Evolutionary conservation across 352 stramenopile species (phyloP).

Genomic region (Globisporangium irregulare): DNA sequence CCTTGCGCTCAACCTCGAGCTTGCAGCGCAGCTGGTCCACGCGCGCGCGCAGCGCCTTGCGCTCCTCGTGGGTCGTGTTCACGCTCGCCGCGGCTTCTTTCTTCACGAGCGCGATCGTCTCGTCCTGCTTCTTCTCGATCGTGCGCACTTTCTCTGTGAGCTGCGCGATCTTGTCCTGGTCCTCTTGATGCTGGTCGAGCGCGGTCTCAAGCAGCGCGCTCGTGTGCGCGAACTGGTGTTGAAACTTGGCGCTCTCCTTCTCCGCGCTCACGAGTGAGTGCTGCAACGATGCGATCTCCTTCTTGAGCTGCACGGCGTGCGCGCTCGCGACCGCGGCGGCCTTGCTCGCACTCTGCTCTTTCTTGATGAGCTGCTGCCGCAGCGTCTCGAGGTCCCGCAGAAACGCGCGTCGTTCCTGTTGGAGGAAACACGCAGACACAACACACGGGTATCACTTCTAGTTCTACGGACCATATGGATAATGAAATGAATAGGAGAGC

Average conservation of each 20-base stretch:
- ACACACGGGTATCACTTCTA: not conserved
- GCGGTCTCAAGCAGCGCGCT: constrained; percentile 70
- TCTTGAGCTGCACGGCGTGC: constrained; percentile 74
- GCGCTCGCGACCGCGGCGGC: constrained; percentile 47
- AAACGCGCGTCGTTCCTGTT: constrained; percentile 60
- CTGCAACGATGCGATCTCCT: constrained; percentile 64
- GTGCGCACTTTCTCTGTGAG: constrained; percentile 54
- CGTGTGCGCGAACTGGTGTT: constrained; percentile 62
- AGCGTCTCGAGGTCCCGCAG: constrained; percentile 71
- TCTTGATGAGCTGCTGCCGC: constrained; percentile 72
- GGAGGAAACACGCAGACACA: not conserved
- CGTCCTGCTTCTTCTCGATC: constrained; percentile 60
- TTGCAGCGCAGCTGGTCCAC: constrained; percentile 68
- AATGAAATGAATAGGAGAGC: not conserved
- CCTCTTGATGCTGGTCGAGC: constrained; percentile 70
- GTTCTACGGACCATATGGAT: not conserved
- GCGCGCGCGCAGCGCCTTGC: constrained; percentile 60
- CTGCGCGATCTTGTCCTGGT: constrained; percentile 46
- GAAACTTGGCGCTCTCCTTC: constrained; percentile 40
- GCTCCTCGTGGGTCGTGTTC: constrained; percentile 59
- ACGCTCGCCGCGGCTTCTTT: constrained; percentile 53
- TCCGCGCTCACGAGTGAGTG: constrained; percentile 38
- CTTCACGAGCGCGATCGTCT: constrained; percentile 52
- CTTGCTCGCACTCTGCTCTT: constrained; percentile 55
- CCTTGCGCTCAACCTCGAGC: constrained; percentile 64